These are phyloP conservation scores for Suillus sp. DNA, from an alignment of 768 basidiomycete genomes.

Conservation along the genomic window DNA sequence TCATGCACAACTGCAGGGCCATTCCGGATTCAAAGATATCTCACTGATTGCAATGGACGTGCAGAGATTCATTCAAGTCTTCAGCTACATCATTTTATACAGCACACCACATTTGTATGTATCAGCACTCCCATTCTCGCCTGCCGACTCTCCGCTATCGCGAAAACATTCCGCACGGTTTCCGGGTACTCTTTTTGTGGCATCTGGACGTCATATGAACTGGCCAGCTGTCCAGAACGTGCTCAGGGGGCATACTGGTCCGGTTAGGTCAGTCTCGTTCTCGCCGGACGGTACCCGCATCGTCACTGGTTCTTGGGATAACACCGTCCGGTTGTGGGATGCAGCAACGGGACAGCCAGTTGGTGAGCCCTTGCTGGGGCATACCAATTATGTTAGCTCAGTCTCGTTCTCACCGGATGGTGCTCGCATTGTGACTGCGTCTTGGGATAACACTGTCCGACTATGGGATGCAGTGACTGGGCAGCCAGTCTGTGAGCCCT, in stretches of 20 bases:
- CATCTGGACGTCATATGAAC: constrained; percentile 7
- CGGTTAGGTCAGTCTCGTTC: neutral
- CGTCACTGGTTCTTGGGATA: neutral
- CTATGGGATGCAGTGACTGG: neutral
- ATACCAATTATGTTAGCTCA: neutral
- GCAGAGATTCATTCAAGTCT: constrained; percentile 17
- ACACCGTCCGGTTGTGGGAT: neutral
- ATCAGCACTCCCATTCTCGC: too few species aligned
- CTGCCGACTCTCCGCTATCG: constrained; percentile 23
- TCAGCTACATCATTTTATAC: constrained; percentile 16
- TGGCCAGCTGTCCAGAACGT: constrained; percentile 24
- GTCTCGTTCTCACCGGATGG: neutral
- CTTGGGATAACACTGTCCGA: neutral
- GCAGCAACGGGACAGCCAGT: neutral
- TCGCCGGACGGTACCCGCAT: neutral
- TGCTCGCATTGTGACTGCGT: neutral
- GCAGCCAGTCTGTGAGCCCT: neutral
- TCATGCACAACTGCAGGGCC: neutral
- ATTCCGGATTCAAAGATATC: constrained; percentile 5
- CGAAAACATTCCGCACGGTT: neutral
- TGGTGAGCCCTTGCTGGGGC: neutral
- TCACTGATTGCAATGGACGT: constrained; percentile 11
- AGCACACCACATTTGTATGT: constrained; percentile 27
- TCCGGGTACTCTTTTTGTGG: constrained; percentile 4
- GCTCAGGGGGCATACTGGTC: constrained; percentile 1